Conservation (phyloP, 2,329 filamentous ascomycete species). For the Clonostachys rhizophaga region DNA sequence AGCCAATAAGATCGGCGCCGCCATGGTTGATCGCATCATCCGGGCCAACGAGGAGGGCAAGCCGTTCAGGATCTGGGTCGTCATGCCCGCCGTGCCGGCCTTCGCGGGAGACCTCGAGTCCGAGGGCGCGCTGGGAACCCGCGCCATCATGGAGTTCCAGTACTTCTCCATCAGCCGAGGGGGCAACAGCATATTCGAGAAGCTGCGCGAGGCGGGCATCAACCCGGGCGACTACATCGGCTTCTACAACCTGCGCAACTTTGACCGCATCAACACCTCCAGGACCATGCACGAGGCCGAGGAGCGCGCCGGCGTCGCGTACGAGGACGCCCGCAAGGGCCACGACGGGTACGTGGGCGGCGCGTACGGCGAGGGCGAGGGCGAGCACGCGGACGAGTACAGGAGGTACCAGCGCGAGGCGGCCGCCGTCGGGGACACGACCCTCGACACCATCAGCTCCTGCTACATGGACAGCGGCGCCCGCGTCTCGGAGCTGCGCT, state of each 20-base stretch:
- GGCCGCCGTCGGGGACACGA: conserved; percentile 42
- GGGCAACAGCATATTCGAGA: conserved; percentile 73
- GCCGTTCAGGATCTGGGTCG: conserved; percentile 69
- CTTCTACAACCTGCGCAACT: conserved; percentile 83
- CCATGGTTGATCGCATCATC: conserved; percentile 73
- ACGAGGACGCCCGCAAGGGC: conserved; percentile 61
- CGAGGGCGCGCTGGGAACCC: conserved; percentile 69
- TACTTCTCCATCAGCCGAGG: conserved; percentile 76
- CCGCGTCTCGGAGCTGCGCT: conserved; percentile 57
- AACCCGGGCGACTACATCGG: conserved; percentile 70
- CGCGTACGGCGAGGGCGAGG: conserved; percentile 27
- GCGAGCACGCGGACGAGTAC: conserved; percentile 41
- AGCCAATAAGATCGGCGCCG: conserved; percentile 71
- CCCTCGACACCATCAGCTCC: conserved; percentile 71
- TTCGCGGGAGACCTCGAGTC: conserved; percentile 77
- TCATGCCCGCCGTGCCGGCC: conserved; percentile 76
- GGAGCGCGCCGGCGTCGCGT: conserved; percentile 58
- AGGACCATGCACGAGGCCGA: conserved; percentile 57
- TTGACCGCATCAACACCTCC: conserved; percentile 75
- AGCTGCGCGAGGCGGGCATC: conserved; percentile 63
- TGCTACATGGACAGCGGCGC: conserved; percentile 81
- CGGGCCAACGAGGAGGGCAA: conserved; percentile 62
- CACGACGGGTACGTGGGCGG: conserved; percentile 54
- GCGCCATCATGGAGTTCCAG: conserved; percentile 87
- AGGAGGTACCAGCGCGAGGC: conserved; percentile 70